These are phyloP conservation scores for Phyllostachys edulis DNA, from an alignment of 176 grass and related monocot species.

Conservation along the genomic window DNA sequence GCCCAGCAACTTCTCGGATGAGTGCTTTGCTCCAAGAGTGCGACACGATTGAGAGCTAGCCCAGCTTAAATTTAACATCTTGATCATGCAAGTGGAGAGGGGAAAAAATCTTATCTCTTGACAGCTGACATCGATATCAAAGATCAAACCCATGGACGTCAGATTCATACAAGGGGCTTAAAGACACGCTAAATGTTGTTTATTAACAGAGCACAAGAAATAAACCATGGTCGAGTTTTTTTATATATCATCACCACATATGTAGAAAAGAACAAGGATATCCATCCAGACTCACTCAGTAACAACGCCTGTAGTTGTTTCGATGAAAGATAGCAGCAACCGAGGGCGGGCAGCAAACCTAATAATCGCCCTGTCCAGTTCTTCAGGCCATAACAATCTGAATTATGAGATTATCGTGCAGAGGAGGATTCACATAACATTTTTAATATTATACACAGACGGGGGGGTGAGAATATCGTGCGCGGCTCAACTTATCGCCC, in stretches of 20 bases:
- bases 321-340: constrained; percentile 2
- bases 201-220: constrained; percentile 36
- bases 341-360: background rate
- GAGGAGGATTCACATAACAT: background rate
- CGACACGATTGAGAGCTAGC: background rate
- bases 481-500: constrained; percentile 38
- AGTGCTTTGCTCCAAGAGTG: background rate
- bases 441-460: constrained; percentile 42
- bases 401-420: background rate
- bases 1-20: background rate
- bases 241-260: background rate
- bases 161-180: background rate
- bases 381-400: constrained; percentile 3
- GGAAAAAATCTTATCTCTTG: background rate
- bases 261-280: constrained; percentile 7
- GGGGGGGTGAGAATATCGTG: background rate
- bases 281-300: background rate
- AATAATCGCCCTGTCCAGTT: background rate
- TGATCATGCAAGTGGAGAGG: too few species aligned
- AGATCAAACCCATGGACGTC: background rate
- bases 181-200: background rate
- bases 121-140: background rate
- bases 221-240: constrained; percentile 20
- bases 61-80: background rate
- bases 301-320: constrained; percentile 2